Base-by-base conservation (phyloP, 2,329 filamentous ascomycete genomes). In the Sporothrix brunneoviolacea region DNA sequence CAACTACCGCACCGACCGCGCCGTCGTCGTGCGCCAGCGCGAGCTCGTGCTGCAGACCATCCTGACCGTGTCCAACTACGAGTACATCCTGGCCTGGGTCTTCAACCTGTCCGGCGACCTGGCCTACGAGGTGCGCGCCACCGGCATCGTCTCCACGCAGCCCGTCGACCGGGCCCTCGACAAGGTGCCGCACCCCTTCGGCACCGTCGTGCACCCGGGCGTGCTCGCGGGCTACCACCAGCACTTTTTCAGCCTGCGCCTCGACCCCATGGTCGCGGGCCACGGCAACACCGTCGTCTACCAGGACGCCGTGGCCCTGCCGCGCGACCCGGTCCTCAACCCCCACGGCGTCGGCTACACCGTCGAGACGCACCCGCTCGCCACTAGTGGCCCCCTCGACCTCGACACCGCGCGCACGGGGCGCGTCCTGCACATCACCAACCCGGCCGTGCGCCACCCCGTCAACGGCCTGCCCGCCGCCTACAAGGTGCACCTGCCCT, bases 191-290 rank as follows among this genome's bases (percentile, higher is more conserved):
- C 60, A 63, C 7, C 52, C 54, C 8, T 84, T 75, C 61, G 82
- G 81, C 18, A 85, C 78, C 49, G 69, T 84, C 1, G 83, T 88
- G 2, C 71, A 73, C 0, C 76, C 79, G 0, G 83, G 83, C 0
- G 77, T 83, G 0, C 66, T 87, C 2, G 84, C 83, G 0, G 80
- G 81, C 54, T 82, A 85, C 62, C 83, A 88, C 57, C 84, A 88
- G 61, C 84, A 88, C 65, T 72, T 87, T 38, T 86, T 88, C 61
- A 75, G 71, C 21, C 65, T 81, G 37, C 74, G 83, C 1, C 77
- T 87, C 43, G 83, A 88, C 57, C 80, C 81, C 0, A 76, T 79
- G 3, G 69, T 85, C 36, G 54, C 41, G 13, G 55, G 55, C 40
- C 54, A 55, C 0, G 80, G 80, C 0, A 68, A 75, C 57, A 61